Conservation (phyloP, 768 basidiomycete genomes). For the Tylopilus rubrobrunneus region DNA sequence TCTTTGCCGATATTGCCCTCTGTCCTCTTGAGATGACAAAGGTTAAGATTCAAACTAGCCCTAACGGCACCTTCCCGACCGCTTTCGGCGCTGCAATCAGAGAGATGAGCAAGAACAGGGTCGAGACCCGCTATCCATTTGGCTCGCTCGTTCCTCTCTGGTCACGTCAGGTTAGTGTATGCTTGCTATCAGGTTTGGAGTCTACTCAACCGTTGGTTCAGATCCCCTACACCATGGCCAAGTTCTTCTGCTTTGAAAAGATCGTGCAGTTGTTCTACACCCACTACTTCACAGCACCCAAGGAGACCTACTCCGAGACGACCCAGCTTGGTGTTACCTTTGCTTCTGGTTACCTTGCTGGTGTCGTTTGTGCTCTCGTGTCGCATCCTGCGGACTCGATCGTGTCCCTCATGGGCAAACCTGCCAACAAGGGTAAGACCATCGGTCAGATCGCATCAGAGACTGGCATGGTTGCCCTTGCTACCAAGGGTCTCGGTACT, state of each 20-base stretch:
- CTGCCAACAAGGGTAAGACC: constrained; percentile 76
- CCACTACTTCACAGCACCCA: constrained; percentile 77
- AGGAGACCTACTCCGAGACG: constrained; percentile 71
- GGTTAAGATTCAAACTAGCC: constrained; percentile 84
- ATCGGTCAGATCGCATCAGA: constrained; percentile 68
- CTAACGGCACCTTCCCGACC: constrained; percentile 72
- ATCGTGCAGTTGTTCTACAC: constrained; percentile 86
- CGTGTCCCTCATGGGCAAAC: constrained; percentile 92
- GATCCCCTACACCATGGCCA: constrained; percentile 99
- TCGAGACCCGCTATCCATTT: constrained; percentile 80
- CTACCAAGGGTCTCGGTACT: constrained; percentile 85
- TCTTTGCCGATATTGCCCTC: constrained; percentile 87
- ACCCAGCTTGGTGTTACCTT: constrained; percentile 91
- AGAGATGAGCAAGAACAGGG: constrained; percentile 65
- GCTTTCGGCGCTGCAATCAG: constrained; percentile 65
- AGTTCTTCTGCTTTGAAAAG: constrained; percentile 95
- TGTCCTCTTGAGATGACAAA: constrained; percentile 95
- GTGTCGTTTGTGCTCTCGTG: constrained; percentile 93
- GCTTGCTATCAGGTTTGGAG: neutral
- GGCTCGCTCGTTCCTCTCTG: constrained; percentile 82
- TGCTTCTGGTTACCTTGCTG: constrained; percentile 88
- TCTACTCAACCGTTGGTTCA: constrained; percentile 27
- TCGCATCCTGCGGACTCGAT: constrained; percentile 95
- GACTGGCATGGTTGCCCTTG: constrained; percentile 58
- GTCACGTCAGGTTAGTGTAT: constrained; percentile 69